Conservation (phyloP, 2,329 filamentous ascomycete genomes). For the Polytolypa hystricis region DNA sequence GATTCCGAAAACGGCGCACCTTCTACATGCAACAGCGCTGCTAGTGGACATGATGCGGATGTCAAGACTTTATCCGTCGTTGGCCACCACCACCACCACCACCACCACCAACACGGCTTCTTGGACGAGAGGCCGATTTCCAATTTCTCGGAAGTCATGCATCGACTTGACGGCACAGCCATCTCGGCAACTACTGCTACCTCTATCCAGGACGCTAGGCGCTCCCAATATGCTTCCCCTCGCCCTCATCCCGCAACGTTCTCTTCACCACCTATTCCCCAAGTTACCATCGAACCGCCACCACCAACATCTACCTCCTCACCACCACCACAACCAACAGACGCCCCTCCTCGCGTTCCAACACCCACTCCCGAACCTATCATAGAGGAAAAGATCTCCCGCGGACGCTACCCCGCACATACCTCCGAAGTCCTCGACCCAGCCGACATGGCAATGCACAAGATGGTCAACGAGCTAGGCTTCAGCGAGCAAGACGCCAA, state of each 20-base stretch:
- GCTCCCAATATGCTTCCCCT: too few relatives aligned
- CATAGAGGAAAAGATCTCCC: conserved; percentile 13
- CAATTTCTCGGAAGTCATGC: conserved; percentile 26
- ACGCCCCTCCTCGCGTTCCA: conserved; percentile 7
- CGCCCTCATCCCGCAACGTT: too few relatives aligned
- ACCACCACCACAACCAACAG: background rate
- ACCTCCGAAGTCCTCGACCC: conserved; percentile 36
- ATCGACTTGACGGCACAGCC: conserved; percentile 20
- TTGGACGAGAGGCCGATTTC: conserved; percentile 30
- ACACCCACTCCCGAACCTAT: conserved; percentile 7
- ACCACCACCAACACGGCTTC: conserved; percentile 15
- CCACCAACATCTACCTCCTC: background rate
- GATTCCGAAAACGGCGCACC: conserved; percentile 4
- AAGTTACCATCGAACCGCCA: background rate
- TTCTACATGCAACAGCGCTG: conserved; percentile 8
- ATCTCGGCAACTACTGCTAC: background rate
- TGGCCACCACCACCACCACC: too few relatives aligned
- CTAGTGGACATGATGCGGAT: too few relatives aligned
- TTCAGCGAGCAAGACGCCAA: conserved; percentile 46
- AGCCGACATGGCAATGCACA: conserved; percentile 44
- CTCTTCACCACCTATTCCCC: background rate
- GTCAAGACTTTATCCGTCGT: too few relatives aligned
- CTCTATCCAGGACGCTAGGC: too few relatives aligned
- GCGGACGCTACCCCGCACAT: conserved; percentile 17
- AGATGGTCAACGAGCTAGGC: conserved; percentile 47